A percentile compares a stretch with the other conserved stretches of the same genome.
These are phyloP conservation scores for Clitocybe nebularis DNA, from an alignment of 1,284 basidiomycete species.

Conservation along the genomic window DNA sequence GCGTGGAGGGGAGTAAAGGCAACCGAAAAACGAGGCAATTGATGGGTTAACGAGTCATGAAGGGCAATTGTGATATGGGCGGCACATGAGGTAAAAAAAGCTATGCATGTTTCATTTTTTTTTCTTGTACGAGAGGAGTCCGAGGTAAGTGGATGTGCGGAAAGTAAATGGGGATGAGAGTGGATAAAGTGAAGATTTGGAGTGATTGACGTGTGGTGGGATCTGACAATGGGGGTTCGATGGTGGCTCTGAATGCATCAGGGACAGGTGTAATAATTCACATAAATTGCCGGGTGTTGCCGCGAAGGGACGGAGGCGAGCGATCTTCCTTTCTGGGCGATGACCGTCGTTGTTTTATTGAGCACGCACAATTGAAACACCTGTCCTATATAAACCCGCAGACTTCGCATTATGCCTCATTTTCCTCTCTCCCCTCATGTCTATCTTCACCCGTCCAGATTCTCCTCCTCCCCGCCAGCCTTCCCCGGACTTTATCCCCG, in stretches of 20 bases:
- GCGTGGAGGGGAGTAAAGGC: not conserved
- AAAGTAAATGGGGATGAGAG: not conserved
- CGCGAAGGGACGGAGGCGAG: not conserved
- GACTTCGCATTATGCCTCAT: not conserved
- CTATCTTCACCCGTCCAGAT: conserved; percentile 32
- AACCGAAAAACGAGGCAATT: conserved; percentile 3
- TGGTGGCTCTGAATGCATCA: not conserved
- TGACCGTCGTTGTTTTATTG: conserved; percentile 8
- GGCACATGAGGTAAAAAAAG: not conserved
- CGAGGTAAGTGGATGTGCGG: not conserved
- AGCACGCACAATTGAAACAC: not conserved
- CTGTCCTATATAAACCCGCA: conserved; percentile 4
- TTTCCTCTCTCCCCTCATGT: conserved; percentile 16
- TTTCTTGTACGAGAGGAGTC: not conserved
- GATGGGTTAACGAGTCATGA: not conserved
- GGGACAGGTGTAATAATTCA: not conserved
- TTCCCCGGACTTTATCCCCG: conserved; percentile 32
- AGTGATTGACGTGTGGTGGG: not conserved
- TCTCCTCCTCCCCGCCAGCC: conserved; percentile 42
- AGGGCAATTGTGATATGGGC: not conserved
- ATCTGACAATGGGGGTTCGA: not conserved
- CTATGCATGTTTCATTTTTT: not conserved
- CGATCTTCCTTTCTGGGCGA: not conserved
- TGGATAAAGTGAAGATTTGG: not conserved
- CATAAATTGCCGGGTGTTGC: not conserved